Base-by-base conservation (phyloP, 129 eudicot genomes). In the Flaveria brownii region DNA sequence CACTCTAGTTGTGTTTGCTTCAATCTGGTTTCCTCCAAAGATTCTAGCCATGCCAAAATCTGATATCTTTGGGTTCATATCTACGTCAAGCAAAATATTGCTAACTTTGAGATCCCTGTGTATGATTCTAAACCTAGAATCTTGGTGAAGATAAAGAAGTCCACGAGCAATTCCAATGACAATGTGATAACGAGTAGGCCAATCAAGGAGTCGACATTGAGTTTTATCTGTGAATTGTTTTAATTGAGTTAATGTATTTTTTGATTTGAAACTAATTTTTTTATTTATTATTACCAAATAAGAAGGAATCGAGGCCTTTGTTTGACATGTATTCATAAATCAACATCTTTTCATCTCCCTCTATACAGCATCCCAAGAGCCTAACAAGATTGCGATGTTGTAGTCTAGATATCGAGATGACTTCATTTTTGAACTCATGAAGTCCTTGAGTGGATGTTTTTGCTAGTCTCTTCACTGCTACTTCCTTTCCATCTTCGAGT, bases 241-340 rank as follows among this genome's bases (percentile, higher is more conserved):
- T 74, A 51, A 26, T 6, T 73, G 66, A 36, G 33, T 52, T 46
- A 51, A 15, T 12, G n/a, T 1, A 1, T 33, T 30, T 62, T 36
- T 20, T 36, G 3, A 22, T 10, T 5, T 33, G 23, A 50, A 18
- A 25, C 8, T 36, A 36, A 5, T 0, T 46, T 17, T 42, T 15
- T 25, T 50, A 18, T 9, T 49, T 30, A 9, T 25, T 47, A 13
- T 60, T 62, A 84, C 88, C 88, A 50, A 87, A 87, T 61, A 87
- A 57, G 42, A 87, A 78, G 22, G 52, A 68, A 72, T 87, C 91
- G 47, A 87, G 78, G 69, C 91, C 79, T 81, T 81, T 87, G 72
- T 87, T 87, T 42, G 80, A 82, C 82, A 87, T 74, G 82, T 83
- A 86, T 65, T 86, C 90, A 67, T 86, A 86, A 9, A 86, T 51